These are phyloP conservation scores for Colletotrichum salicis DNA, from an alignment of 2,329 filamentous ascomycete genomes.

Conservation along the genomic window DNA sequence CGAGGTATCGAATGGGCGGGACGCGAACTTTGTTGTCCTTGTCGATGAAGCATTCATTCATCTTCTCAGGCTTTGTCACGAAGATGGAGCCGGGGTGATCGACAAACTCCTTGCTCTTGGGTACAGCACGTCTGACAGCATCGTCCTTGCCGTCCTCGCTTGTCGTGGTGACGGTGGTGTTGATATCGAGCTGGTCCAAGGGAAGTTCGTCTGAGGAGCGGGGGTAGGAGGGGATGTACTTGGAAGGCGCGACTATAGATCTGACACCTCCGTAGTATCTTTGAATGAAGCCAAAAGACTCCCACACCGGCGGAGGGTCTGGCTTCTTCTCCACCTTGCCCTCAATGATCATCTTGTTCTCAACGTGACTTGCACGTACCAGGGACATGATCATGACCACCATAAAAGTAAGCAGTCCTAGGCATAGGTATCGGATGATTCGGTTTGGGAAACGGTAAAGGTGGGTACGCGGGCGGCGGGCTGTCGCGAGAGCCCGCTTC, in stretches of 20 bases:
- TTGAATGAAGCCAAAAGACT: conserved; percentile 84
- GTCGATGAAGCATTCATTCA: conserved; percentile 84
- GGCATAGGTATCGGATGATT: conserved; percentile 81
- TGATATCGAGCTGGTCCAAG: conserved; percentile 51
- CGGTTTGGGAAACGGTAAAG: conserved; percentile 76
- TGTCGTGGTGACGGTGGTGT: conserved; percentile 42
- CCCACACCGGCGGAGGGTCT: conserved; percentile 78
- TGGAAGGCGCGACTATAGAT: conserved; percentile 70
- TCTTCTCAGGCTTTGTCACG: conserved; percentile 56
- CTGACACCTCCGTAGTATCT: conserved; percentile 91
- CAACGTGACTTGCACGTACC: conserved; percentile 77
- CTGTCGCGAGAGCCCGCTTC: conserved; percentile 47
- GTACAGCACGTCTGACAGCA: conserved; percentile 47
- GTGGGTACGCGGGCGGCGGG: conserved; percentile 47
- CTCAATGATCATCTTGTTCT: conserved; percentile 69
- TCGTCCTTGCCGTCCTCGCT: conserved; percentile 41
- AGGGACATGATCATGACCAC: conserved; percentile 82
- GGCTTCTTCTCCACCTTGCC: conserved; percentile 69
- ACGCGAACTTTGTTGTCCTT: conserved; percentile 70
- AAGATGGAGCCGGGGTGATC: conserved; percentile 51
- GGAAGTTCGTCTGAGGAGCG: conserved; percentile 68
- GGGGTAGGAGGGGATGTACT: conserved; percentile 87
- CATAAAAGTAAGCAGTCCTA: conserved; percentile 75
- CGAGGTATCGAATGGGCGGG: conserved; percentile 77
- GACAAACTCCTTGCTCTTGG: conserved; percentile 64